phyloP scores from a whole-genome alignment of 805 yeast species.

The Metschnikowia peoriensis region DNA sequence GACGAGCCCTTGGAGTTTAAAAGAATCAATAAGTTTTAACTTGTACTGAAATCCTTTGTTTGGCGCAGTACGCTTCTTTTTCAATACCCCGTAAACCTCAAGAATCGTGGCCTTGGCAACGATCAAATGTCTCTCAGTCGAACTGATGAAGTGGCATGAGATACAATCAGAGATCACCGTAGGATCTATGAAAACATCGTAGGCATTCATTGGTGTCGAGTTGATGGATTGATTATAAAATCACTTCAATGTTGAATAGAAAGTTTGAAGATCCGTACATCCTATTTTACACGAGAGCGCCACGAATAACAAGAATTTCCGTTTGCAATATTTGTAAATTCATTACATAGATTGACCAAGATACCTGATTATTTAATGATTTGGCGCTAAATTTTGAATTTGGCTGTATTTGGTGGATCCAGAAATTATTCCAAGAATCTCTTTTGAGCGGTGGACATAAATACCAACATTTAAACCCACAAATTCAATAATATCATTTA shows the following conservation, averaged over 20 bases:
- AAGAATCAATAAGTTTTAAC: conserved; percentile 53
- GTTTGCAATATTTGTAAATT: not conserved
- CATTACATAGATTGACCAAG: no score
- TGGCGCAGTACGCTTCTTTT: conserved; percentile 14
- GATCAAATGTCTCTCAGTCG: conserved; percentile 52
- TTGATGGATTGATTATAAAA: not conserved
- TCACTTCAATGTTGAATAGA: not conserved
- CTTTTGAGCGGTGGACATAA: no score
- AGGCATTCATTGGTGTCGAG: conserved; percentile 65
- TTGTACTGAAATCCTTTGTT: conserved; percentile 22
- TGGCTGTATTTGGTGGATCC: no score
- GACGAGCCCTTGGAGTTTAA: conserved; percentile 67
- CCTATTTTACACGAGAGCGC: no score
- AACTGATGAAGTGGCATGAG: conserved; percentile 49
- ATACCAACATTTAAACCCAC: no score
- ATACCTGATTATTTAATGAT: no score
- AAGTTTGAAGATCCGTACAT: not conserved
- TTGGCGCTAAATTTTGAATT: no score
- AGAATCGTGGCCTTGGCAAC: conserved; percentile 70
- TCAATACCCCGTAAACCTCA: conserved; percentile 53
- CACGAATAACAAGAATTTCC: no score
- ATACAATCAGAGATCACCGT: conserved; percentile 64
- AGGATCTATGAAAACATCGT: conserved; percentile 74
- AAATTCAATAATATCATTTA: no score
- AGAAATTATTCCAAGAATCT: no score